phyloP scores from a whole-genome alignment of 2,329 filamentous ascomycete species.

The Penicillium digitatum region DNA sequence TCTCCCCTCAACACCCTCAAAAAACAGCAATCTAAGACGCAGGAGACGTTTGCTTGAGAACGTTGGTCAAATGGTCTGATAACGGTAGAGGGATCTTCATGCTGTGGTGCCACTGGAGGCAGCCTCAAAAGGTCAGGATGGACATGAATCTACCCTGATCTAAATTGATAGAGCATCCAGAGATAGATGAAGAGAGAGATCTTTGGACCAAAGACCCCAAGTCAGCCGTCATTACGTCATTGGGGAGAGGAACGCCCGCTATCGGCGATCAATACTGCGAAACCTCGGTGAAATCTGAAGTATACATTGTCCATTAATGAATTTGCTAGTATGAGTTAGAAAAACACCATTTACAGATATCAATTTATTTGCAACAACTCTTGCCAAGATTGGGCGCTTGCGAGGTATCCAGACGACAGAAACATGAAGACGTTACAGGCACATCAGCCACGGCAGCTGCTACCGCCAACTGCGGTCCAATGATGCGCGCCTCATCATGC shows the following conservation, averaged over 20 bases:
- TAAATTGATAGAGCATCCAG: constrained; percentile 12
- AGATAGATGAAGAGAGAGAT: constrained; percentile 13
- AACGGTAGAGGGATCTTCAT: constrained; percentile 10
- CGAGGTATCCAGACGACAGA: constrained; percentile 43
- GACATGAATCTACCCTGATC: constrained; percentile 23
- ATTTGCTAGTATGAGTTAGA: not conserved
- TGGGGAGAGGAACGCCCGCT: not conserved
- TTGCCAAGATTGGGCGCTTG: constrained; percentile 7
- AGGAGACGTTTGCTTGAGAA: constrained; percentile 4
- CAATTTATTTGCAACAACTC: constrained; percentile 11
- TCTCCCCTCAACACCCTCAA: constrained; percentile 24
- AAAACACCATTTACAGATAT: not conserved
- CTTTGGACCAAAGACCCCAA: not conserved
- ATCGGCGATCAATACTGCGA: not conserved
- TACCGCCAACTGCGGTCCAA: constrained; percentile 50
- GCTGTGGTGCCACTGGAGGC: constrained; percentile 2
- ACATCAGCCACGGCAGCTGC: constrained; percentile 59
- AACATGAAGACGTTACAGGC: constrained; percentile 56
- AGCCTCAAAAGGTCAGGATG: constrained; percentile 27
- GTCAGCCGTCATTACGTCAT: not conserved
- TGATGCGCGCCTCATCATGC: constrained; percentile 45
- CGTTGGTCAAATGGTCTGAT: constrained; percentile 1
- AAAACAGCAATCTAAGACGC: constrained; percentile 23
- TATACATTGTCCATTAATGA: not conserved
- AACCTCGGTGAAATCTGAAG: not conserved